phyloP scores from a whole-genome alignment of 1,284 basidiomycete species.

The Ceratobasidium theobromae region DNA sequence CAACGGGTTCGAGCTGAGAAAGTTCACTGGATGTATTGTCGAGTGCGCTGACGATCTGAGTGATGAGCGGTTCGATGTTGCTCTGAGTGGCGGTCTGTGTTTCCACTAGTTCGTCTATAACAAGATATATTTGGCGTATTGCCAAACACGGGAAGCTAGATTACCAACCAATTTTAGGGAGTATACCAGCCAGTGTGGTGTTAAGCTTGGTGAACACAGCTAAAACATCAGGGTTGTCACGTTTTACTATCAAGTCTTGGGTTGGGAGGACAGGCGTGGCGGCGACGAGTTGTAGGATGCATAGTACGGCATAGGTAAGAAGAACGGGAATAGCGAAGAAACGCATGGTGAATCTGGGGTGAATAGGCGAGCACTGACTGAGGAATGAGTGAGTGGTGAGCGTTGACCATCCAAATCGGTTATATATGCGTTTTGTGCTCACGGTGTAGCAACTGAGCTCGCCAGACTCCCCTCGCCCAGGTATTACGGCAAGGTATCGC shows the following conservation, averaged over 20 bases:
- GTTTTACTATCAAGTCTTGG: constrained; percentile 14
- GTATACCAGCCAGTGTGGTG: not conserved
- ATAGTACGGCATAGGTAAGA: constrained; percentile 7
- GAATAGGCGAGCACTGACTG: not conserved
- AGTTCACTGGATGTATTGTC: constrained; percentile 39
- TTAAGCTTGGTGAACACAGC: not conserved
- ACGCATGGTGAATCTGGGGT: not conserved
- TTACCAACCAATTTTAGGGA: not conserved
- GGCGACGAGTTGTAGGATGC: not conserved
- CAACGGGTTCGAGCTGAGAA: constrained; percentile 34
- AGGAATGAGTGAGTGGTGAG: not conserved
- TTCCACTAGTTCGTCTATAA: constrained; percentile 34
- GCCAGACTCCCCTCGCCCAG: not conserved
- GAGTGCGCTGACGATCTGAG: constrained; percentile 40
- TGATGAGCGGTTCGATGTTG: constrained; percentile 42
- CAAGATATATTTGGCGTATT: not conserved
- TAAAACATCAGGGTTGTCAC: constrained; percentile 7
- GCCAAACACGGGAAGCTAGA: not conserved
- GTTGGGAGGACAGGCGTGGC: constrained; percentile 13
- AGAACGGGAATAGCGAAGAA: not conserved
- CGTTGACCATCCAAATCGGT: not conserved
- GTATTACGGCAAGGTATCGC: not conserved
- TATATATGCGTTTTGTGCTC: not conserved
- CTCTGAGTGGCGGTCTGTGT: constrained; percentile 38
- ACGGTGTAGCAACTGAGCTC: not conserved